A percentile compares a stretch with the other conserved stretches of the same genome.
Conservation (phyloP, 2,329 filamentous ascomycete genomes). For the Fusarium guadeloupense region DNA sequence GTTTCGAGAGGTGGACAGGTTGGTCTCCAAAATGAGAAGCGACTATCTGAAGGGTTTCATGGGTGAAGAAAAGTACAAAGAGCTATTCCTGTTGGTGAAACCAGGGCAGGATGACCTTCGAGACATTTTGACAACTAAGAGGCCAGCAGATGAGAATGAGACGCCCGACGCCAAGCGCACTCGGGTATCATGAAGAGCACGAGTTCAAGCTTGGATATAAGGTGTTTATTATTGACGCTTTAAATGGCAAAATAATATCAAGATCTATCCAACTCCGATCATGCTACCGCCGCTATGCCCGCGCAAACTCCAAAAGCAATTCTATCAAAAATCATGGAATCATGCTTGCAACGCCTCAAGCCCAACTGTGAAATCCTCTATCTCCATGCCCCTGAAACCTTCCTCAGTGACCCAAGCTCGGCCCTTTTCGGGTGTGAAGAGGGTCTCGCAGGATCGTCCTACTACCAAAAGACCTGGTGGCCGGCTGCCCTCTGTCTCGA, state of each 20-base stretch:
- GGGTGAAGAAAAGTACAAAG: constrained; percentile 3
- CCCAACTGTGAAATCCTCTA: constrained; percentile 46
- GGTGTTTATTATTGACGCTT: background rate
- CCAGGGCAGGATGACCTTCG: background rate
- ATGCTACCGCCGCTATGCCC: constrained; percentile 29
- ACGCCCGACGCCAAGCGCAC: background rate
- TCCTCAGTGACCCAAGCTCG: constrained; percentile 87
- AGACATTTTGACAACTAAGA: background rate
- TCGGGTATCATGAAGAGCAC: background rate
- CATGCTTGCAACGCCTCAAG: constrained; percentile 36
- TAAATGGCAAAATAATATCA: background rate
- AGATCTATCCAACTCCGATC: constrained; percentile 29
- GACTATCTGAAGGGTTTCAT: constrained; percentile 4
- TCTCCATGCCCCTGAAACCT: constrained; percentile 79
- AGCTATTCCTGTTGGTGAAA: background rate
- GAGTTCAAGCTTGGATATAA: background rate
- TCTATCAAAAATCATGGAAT: background rate
- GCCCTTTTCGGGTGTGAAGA: constrained; percentile 66
- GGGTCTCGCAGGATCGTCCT: constrained; percentile 81
- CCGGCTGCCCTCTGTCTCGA: constrained; percentile 88
- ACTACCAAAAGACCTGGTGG: constrained; percentile 91
- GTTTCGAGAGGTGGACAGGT: background rate
- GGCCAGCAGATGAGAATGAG: background rate
- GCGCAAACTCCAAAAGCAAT: constrained; percentile 17
- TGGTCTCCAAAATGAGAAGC: background rate